These are phyloP conservation scores for Quercus cerris DNA, from an alignment of 306 rosid genomes.

Conservation along the genomic window DNA sequence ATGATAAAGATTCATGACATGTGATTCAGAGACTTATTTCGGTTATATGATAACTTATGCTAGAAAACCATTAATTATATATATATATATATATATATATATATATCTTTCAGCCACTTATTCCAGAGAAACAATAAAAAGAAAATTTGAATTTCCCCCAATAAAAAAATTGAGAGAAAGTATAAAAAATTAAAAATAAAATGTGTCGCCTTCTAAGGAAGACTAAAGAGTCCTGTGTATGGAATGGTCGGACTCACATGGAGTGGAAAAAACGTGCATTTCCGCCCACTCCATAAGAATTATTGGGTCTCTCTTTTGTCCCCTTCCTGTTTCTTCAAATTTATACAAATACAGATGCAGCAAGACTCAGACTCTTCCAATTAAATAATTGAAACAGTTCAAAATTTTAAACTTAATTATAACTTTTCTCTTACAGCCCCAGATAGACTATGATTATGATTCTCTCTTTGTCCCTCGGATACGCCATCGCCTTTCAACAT, in stretches of 20 bases:
- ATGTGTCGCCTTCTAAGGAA: conserved; percentile 15
- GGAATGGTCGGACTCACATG: conserved; percentile 44
- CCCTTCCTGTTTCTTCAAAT: conserved; percentile 2
- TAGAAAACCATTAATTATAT: no score
- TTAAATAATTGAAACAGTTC: conserved; percentile 6
- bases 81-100: background rate
- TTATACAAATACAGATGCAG: no score
- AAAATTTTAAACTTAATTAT: background rate
- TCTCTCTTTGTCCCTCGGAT: background rate
- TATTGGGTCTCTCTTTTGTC: conserved; percentile 15
- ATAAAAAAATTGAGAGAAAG: background rate
- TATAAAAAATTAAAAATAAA: background rate
- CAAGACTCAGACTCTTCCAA: background rate
- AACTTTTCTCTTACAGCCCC: background rate
- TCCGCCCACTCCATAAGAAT: conserved; percentile 29
- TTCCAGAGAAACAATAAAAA: background rate
- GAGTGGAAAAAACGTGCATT: conserved; percentile 16
- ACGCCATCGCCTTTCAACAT: background rate
- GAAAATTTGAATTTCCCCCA: background rate
- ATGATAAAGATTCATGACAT: no score
- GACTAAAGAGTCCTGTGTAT: conserved; percentile 2
- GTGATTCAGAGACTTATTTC: no score
- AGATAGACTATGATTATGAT: background rate
- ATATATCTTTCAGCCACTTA: background rate
- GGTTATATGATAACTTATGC: no score